These are phyloP conservation scores for Beauveria pseudobassiana DNA, from an alignment of 2,329 filamentous ascomycete species.

Conservation along the genomic window DNA sequence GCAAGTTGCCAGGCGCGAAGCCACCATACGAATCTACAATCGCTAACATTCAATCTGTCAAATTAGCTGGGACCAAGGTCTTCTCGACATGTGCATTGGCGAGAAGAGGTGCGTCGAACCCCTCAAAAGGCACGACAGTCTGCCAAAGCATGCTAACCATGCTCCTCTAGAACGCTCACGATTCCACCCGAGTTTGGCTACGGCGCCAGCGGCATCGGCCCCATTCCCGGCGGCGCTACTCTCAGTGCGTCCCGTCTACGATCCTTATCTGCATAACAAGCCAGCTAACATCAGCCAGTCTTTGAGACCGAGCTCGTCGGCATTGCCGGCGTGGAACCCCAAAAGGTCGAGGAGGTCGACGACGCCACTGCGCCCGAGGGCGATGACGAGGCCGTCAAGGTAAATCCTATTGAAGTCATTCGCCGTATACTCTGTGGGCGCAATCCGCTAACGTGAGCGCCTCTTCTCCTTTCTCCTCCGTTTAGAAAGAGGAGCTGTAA, in stretches of 20 bases:
- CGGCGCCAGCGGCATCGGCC: constrained; percentile 66
- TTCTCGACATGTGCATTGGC: constrained; percentile 90
- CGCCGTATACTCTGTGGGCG: neutral
- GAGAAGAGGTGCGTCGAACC: constrained; percentile 60
- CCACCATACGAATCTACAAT: neutral
- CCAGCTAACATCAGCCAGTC: constrained; percentile 39
- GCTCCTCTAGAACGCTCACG: constrained; percentile 57
- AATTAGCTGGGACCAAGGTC: constrained; percentile 76
- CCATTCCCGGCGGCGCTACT: constrained; percentile 76
- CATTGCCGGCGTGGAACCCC: constrained; percentile 60
- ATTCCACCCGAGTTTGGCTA: constrained; percentile 86
- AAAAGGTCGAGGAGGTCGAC: neutral
- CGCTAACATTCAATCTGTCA: constrained; percentile 14
- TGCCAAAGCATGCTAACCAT: constrained; percentile 14
- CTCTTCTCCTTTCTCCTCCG: neutral
- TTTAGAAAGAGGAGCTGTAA: constrained; percentile 10
- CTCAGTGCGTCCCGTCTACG: constrained; percentile 46
- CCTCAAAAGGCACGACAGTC: neutral
- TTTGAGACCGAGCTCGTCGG: constrained; percentile 88
- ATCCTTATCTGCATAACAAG: constrained; percentile 9
- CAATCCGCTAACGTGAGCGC: constrained; percentile 5
- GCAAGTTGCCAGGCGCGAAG: constrained; percentile 37
- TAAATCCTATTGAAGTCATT: constrained; percentile 5
- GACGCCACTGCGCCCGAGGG: constrained; percentile 1
- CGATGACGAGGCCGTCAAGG: constrained; percentile 2